Conservation (phyloP, 2,329 filamentous ascomycete genomes). For the Cladosporium phlei region DNA sequence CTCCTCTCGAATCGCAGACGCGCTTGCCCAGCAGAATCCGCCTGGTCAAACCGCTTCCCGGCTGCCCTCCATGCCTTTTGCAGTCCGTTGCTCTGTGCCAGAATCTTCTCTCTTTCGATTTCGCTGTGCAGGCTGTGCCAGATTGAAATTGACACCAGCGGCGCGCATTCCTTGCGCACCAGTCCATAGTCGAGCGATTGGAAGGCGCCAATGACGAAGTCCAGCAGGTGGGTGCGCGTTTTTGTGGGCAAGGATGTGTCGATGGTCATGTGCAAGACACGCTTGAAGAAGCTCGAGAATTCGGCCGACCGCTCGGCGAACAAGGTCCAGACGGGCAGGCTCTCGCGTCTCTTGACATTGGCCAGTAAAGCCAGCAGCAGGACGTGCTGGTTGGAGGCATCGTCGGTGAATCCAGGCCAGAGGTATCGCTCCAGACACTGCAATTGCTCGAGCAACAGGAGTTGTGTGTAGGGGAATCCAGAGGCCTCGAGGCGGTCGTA, state of each 20-base stretch:
- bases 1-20: conserved; percentile 84
- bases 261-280: conserved; percentile 80
- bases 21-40: conserved; percentile 73
- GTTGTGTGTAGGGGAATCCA: conserved; percentile 68
- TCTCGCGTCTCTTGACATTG: conserved; percentile 83
- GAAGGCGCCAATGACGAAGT: conserved; percentile 85
- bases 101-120: conserved; percentile 63
- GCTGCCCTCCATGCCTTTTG: conserved; percentile 89
- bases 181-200: conserved; percentile 86
- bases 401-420: conserved; percentile 79
- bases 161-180: conserved; percentile 92
- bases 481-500: conserved; percentile 86
- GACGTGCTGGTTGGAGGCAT: conserved; percentile 87
- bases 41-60: conserved; percentile 78
- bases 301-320: conserved; percentile 73
- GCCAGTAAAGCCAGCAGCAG: conserved; percentile 79
- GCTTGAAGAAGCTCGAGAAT: conserved; percentile 85
- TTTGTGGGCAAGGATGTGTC: conserved; percentile 41
- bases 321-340: conserved; percentile 78
- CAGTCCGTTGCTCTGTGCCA: conserved; percentile 69
- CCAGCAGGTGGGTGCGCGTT: conserved; percentile 72
- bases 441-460: conserved; percentile 81
- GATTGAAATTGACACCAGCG: conserved; percentile 86
- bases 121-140: conserved; percentile 91
- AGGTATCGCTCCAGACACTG: conserved; percentile 90